Evolutionary conservation across 2,329 filamentous ascomycete genomes (phyloP).

Genomic region (Epichloe elymi): DNA sequence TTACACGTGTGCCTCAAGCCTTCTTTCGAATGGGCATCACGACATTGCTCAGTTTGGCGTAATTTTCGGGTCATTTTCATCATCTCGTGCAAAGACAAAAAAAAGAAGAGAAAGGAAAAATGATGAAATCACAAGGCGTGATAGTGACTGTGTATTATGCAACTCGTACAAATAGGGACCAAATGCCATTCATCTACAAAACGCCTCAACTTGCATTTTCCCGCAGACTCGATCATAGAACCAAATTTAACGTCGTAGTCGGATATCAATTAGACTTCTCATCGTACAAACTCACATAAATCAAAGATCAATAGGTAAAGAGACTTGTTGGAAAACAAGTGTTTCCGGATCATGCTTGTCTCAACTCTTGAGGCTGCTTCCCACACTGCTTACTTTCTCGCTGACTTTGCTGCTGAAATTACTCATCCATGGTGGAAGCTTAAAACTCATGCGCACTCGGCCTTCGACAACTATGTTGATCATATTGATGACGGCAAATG

Average conservation of each 20-base stretch:
- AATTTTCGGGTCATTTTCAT: too few species aligned
- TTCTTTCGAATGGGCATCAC: too few species aligned
- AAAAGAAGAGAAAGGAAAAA: too few species aligned
- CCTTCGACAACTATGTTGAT: constrained; percentile 82
- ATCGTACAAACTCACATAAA: constrained; percentile 8
- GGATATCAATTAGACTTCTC: constrained; percentile 5
- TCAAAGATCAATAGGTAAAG: not conserved
- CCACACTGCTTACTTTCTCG: constrained; percentile 36
- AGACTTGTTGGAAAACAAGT: not conserved
- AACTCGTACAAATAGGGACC: too few species aligned
- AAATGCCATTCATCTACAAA: not conserved
- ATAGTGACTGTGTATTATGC: too few species aligned
- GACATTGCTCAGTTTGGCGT: too few species aligned
- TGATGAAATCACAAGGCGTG: too few species aligned
- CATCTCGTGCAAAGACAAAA: too few species aligned
- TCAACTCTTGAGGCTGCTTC: constrained; percentile 28
- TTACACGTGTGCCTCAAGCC: too few species aligned
- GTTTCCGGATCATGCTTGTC: not conserved
- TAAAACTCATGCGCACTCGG: constrained; percentile 49
- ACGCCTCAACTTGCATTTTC: not conserved
- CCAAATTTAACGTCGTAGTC: not conserved
- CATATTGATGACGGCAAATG: constrained; percentile 73
- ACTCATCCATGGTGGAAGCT: constrained; percentile 32
- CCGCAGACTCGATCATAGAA: not conserved
- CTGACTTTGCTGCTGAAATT: constrained; percentile 29